These are phyloP conservation scores for Pythium pyrilobum DNA, from an alignment of 352 stramenopile species.

Conservation along the genomic window DNA sequence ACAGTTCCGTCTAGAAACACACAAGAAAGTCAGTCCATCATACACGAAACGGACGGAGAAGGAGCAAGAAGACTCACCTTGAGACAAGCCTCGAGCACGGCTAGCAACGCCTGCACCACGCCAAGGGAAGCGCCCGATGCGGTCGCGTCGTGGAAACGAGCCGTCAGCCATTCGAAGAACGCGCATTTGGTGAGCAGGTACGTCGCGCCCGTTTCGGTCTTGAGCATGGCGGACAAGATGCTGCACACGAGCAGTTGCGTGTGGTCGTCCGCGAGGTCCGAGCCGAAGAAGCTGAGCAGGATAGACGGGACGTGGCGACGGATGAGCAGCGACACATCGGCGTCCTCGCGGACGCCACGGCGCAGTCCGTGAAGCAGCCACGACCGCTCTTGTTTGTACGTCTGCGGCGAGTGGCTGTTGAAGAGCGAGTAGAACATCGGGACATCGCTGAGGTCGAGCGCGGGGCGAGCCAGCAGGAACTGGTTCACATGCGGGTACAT, in stretches of 20 bases:
- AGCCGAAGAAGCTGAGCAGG: constrained; percentile 76
- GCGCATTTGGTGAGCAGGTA: constrained; percentile 62
- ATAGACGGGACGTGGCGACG: constrained; percentile 78
- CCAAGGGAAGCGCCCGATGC: constrained; percentile 6
- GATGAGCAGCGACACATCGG: constrained; percentile 62
- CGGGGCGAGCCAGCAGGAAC: constrained; percentile 74
- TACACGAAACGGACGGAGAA: neutral
- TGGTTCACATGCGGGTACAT: constrained; percentile 82
- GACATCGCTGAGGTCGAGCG: constrained; percentile 74
- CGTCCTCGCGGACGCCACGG: constrained; percentile 57
- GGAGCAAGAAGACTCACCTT: constrained; percentile 14
- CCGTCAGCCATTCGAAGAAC: constrained; percentile 56
- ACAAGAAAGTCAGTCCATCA: neutral
- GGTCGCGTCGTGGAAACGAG: constrained; percentile 27
- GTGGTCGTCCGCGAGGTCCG: constrained; percentile 70
- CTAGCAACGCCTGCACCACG: constrained; percentile 35
- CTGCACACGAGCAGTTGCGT: constrained; percentile 63
- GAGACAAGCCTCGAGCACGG: constrained; percentile 32
- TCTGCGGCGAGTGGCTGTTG: constrained; percentile 65
- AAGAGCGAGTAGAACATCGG: constrained; percentile 89
- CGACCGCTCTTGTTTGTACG: constrained; percentile 75
- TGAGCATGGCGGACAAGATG: constrained; percentile 48
- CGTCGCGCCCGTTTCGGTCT: constrained; percentile 36
- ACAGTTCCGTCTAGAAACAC: constrained; percentile 17
- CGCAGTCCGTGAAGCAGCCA: constrained; percentile 79